Percentiles rank a stretch among this genome's conserved stretches.
Evolutionary conservation across 108 stramenopile genomes (phyloP).

Genomic region (Cylindrotheca fusiformis): DNA sequence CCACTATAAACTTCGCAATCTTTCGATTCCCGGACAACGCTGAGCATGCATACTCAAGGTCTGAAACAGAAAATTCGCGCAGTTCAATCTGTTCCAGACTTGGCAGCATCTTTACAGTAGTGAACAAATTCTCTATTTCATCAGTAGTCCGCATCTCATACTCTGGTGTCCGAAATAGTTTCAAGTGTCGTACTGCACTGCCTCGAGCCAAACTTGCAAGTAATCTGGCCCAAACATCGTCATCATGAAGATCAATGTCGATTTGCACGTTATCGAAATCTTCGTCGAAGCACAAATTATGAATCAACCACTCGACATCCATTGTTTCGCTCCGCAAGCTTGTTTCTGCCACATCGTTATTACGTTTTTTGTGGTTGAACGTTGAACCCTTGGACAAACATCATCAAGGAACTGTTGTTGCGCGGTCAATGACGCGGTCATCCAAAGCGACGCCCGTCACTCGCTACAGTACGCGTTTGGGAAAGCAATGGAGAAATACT

Average conservation of each 20-base stretch:
- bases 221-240: constrained; percentile 9
- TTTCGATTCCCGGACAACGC: background rate
- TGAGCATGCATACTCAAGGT: background rate
- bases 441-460: background rate
- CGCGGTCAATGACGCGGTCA: background rate
- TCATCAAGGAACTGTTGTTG: background rate
- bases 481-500: background rate
- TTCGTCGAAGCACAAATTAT: constrained; percentile 3
- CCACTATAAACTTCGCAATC: background rate
- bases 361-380: too few species aligned
- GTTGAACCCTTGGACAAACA: background rate
- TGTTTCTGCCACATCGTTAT: too few species aligned
- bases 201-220: constrained; percentile 6
- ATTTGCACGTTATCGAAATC: background rate
- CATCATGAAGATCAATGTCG: constrained; percentile 10
- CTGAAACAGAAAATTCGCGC: background rate
- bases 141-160: background rate
- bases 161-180: constrained; percentile 1
- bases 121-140: constrained; percentile 2
- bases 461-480: background rate
- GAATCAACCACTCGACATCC: constrained; percentile 16
- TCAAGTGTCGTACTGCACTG: constrained; percentile 1
- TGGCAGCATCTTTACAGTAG: background rate
- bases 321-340: too few species aligned
- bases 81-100: background rate